Evolutionary conservation across 371 early-diverging fungal species (phyloP).

Genomic region (Batkoa obscura): DNA sequence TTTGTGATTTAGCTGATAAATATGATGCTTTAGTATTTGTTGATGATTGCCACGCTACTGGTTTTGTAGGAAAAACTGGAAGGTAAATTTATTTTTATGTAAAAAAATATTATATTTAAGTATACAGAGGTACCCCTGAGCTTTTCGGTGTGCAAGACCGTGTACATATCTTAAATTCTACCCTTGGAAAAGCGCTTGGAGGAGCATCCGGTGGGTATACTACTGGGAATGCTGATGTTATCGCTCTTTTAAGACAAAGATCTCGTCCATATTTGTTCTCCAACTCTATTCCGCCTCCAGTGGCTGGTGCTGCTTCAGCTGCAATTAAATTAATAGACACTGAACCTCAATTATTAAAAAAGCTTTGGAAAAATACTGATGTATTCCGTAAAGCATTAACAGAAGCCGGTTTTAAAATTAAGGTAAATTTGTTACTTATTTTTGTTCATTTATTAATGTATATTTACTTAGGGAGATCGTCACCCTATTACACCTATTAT

Average conservation of each 20-base stretch:
- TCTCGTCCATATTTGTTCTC: constrained; percentile 41
- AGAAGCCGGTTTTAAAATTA: constrained; percentile 29
- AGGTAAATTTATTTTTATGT: constrained; percentile 5
- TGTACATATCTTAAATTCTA: constrained; percentile 38
- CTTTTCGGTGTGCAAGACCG: constrained; percentile 28
- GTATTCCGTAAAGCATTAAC: constrained; percentile 24
- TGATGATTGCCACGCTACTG: constrained; percentile 43
- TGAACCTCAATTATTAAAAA: constrained; percentile 17
- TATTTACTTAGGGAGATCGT: constrained; percentile 19
- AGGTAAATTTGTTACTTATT: constrained; percentile 8
- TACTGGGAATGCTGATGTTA: constrained; percentile 22
- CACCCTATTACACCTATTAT: constrained; percentile 40
- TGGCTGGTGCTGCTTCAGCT: constrained; percentile 35
- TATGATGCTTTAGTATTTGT: constrained; percentile 37
- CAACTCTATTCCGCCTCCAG: constrained; percentile 39
- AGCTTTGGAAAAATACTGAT: constrained; percentile 26
- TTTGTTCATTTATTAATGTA: background rate
- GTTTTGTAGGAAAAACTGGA: constrained; percentile 30
- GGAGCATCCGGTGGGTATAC: constrained; percentile 45
- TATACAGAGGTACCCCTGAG: constrained; percentile 35
- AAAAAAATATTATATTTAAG: constrained; percentile 27
- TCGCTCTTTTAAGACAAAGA: constrained; percentile 30
- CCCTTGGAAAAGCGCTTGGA: constrained; percentile 41
- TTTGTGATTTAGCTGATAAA: constrained; percentile 37
- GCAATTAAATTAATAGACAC: constrained; percentile 29